Percentiles rank a stretch among this genome's conserved stretches.
Conservation (phyloP, 2,329 filamentous ascomycete genomes). For the Sporothrix inflata region DNA sequence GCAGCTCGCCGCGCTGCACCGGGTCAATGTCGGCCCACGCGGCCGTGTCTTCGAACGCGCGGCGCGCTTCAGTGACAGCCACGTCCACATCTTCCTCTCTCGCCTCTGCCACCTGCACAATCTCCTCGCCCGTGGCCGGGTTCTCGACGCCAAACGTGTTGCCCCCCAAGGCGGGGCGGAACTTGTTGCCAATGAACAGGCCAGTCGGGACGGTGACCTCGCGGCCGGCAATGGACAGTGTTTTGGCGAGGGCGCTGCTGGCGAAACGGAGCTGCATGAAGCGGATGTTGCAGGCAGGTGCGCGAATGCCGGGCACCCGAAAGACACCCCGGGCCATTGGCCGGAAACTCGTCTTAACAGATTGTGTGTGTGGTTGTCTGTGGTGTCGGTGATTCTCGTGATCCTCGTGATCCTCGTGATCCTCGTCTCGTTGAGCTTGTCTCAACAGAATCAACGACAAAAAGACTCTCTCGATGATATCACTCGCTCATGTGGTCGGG, state of each 20-base stretch:
- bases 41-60: slow-evolving; percentile 65
- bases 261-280: background rate
- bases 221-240: background rate
- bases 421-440: too few relatives aligned
- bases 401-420: too few relatives aligned
- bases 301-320: background rate
- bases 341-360: background rate
- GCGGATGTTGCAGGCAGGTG: background rate
- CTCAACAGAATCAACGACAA: too few relatives aligned
- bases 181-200: slow-evolving; percentile 75
- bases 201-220: background rate
- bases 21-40: slow-evolving; percentile 74
- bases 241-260: background rate
- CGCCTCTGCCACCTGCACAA: slow-evolving; percentile 80
- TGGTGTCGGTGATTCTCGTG: too few relatives aligned
- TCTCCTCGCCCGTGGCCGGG: slow-evolving; percentile 82
- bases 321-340: background rate
- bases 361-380: background rate
- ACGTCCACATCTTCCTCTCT: slow-evolving; percentile 76
- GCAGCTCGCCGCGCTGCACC: slow-evolving; percentile 76
- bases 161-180: slow-evolving; percentile 66
- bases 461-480: background rate
- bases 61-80: slow-evolving; percentile 73
- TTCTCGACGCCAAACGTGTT: slow-evolving; percentile 80
- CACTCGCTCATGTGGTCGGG: background rate